phyloP scores from a whole-genome alignment of 2,329 filamentous ascomycete species.

The Lasiodiplodia gonubiensis region DNA sequence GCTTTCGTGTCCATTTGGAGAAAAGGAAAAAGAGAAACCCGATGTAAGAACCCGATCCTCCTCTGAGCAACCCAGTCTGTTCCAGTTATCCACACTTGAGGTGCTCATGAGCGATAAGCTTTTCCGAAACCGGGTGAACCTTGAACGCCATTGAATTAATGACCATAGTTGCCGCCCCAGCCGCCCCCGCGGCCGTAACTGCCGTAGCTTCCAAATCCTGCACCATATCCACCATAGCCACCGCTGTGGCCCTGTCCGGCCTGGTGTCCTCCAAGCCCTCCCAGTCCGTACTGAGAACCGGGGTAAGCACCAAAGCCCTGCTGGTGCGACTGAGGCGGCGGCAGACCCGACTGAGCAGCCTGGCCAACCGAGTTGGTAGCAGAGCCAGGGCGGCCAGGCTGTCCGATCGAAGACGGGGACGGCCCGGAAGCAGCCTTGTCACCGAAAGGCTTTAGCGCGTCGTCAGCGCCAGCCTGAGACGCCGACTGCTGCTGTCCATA shows the following conservation, averaged over 20 bases:
- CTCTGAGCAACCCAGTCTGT: constrained; percentile 21
- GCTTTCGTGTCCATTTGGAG: constrained; percentile 26
- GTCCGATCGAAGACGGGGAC: constrained; percentile 64
- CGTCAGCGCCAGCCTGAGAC: constrained; percentile 57
- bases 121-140: constrained; percentile 29
- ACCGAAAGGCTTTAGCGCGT: constrained; percentile 63
- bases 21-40: constrained; percentile 23
- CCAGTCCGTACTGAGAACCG: constrained; percentile 59
- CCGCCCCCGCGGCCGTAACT: constrained; percentile 54
- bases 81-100: constrained; percentile 28
- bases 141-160: constrained; percentile 32
- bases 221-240: constrained; percentile 50
- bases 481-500: constrained; percentile 58
- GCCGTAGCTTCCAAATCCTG: constrained; percentile 49
- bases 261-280: constrained; percentile 57
- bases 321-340: constrained; percentile 62
- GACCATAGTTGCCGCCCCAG: constrained; percentile 56
- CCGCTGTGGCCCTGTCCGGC: constrained; percentile 51
- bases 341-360: constrained; percentile 58
- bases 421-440: constrained; percentile 61
- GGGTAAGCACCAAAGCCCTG: constrained; percentile 64
- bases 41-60: constrained; percentile 21
- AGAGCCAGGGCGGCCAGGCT: constrained; percentile 67
- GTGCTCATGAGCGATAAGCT: constrained; percentile 26
- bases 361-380: constrained; percentile 62